These are phyloP conservation scores for Holtermanniella nyarrowii DNA, from an alignment of 768 basidiomycete genomes.

Conservation along the genomic window DNA sequence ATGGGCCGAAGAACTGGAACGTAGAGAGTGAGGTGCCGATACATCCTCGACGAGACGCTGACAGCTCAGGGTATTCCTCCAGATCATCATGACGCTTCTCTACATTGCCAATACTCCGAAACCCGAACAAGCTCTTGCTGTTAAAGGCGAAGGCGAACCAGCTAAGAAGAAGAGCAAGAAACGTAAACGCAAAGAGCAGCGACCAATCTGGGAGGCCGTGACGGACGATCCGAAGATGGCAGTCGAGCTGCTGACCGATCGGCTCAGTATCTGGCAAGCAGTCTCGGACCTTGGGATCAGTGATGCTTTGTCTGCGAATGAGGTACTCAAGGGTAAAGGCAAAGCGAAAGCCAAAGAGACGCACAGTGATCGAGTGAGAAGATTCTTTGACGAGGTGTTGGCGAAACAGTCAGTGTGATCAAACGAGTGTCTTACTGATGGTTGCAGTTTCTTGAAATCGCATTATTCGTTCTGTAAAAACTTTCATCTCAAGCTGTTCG, in stretches of 20 bases:
- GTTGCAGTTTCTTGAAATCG: constrained; percentile 16
- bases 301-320: neutral
- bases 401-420: constrained; percentile 17
- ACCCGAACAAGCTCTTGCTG: neutral
- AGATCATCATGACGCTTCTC: constrained; percentile 21
- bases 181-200: constrained; percentile 12
- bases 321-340: constrained; percentile 7
- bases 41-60: neutral
- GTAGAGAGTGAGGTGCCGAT: constrained; percentile 26
- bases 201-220: constrained; percentile 1
- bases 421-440: neutral
- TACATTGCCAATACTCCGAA: constrained; percentile 8
- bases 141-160: no score
- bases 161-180: constrained; percentile 14
- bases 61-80: constrained; percentile 20
- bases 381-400: constrained; percentile 25
- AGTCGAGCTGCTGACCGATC: constrained; percentile 30
- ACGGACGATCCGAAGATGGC: constrained; percentile 18
- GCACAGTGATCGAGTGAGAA: constrained; percentile 12
- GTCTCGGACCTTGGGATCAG: constrained; percentile 23
- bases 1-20: constrained; percentile 27
- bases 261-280: constrained; percentile 34
- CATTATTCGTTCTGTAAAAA: constrained; percentile 16
- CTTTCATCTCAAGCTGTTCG: constrained; percentile 33
- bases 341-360: constrained; percentile 8